These are phyloP conservation scores for Endocalyx cinctus DNA, from an alignment of 2,329 filamentous ascomycete genomes.

Conservation along the genomic window DNA sequence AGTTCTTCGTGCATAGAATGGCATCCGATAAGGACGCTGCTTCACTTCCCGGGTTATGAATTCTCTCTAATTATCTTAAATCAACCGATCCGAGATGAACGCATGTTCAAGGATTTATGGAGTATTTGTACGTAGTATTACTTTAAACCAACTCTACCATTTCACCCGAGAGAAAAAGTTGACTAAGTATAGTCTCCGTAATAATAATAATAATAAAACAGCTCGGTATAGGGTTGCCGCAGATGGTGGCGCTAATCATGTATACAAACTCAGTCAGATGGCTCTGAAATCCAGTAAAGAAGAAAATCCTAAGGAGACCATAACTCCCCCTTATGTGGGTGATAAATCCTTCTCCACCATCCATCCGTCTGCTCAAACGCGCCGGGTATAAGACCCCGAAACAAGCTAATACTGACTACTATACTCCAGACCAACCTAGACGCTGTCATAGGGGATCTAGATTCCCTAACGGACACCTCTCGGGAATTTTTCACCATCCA, in stretches of 20 bases:
- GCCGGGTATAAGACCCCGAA: too few species aligned
- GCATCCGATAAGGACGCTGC: conserved; percentile 28
- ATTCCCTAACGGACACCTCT: conserved; percentile 66
- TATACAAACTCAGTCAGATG: conserved; percentile 41
- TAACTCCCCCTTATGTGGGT: too few species aligned
- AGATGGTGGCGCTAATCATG: conserved; percentile 83
- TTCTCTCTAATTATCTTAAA: conserved; percentile 57
- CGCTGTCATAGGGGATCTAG: conserved; percentile 83
- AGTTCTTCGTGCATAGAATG: too few species aligned
- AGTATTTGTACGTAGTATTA: conserved; percentile 14
- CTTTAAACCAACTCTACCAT: not conserved
- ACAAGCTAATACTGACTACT: not conserved
- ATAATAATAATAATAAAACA: conserved; percentile 32
- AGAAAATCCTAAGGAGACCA: too few species aligned
- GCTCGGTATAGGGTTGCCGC: conserved; percentile 71
- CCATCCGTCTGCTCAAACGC: too few species aligned
- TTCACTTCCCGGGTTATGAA: conserved; percentile 22
- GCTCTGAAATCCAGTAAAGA: conserved; percentile 5
- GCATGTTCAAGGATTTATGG: conserved; percentile 24
- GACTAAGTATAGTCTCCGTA: not conserved
- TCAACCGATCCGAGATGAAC: conserved; percentile 44
- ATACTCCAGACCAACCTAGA: conserved; percentile 53
- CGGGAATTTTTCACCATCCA: conserved; percentile 61
- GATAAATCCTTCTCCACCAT: too few species aligned
- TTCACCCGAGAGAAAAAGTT: not conserved